Evolutionary conservation across 805 yeast genomes (phyloP).

Genomic region (Candida xyloterini): DNA sequence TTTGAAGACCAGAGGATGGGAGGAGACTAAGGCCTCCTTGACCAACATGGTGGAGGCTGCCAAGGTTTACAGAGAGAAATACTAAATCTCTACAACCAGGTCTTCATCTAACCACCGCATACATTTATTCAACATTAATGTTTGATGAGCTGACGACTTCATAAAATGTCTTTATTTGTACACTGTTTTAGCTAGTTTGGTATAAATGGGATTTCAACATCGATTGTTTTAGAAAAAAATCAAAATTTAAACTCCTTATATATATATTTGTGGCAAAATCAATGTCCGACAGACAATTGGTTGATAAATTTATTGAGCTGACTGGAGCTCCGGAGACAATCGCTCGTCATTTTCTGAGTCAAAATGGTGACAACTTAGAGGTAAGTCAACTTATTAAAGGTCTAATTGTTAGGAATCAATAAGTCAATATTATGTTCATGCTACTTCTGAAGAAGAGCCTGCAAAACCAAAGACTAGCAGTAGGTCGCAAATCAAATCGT

Average conservation of each 20-base stretch:
- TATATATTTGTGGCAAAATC: constrained; percentile 8
- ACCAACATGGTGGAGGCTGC: constrained; percentile 99
- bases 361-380: constrained; percentile 30
- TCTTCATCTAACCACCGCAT: constrained; percentile 11
- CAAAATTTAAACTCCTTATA: background rate
- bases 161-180: constrained; percentile 18
- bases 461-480: constrained; percentile 1
- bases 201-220: constrained; percentile 46
- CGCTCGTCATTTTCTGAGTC: constrained; percentile 37
- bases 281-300: constrained; percentile 16
- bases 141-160: constrained; percentile 17
- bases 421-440: constrained; percentile 26
- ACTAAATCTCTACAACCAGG: constrained; percentile 16
- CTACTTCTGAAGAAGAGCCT: constrained; percentile 14
- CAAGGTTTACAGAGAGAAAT: constrained; percentile 74
- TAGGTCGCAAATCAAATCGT: constrained; percentile 28
- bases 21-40: constrained; percentile 90
- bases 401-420: constrained; percentile 23
- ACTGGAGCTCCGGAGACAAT: constrained; percentile 37
- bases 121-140: constrained; percentile 41
- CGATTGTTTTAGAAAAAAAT: constrained; percentile 31
- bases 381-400: constrained; percentile 15
- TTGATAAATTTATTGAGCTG: constrained; percentile 36
- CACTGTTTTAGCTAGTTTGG: constrained; percentile 15
- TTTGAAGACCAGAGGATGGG: constrained; percentile 99